Percentiles rank a stretch among this genome's conserved stretches.
Conservation (phyloP, 164 flowering plant genomes). For the Aristolochia californica region DNA sequence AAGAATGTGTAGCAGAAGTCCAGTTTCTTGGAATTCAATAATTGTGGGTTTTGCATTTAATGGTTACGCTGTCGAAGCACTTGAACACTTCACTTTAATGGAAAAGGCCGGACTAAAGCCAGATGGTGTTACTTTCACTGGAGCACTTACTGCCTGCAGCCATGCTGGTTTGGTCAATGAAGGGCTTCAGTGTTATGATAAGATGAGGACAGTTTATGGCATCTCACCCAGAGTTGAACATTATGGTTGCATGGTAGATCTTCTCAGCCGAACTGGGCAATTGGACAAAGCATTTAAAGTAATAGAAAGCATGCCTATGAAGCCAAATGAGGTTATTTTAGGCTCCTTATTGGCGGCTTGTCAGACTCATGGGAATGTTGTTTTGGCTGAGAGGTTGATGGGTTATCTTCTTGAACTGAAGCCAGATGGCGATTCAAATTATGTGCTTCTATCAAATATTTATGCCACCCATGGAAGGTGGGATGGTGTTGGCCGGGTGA, state of each 20-base stretch:
- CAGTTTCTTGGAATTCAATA: slow-evolving; percentile 12
- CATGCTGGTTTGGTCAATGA: slow-evolving; percentile 8
- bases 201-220: slow-evolving; percentile 2
- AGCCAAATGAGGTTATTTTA: slow-evolving; percentile 9
- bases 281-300: slow-evolving; percentile 7
- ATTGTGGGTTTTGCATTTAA: slow-evolving; percentile 8
- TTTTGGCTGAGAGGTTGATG: slow-evolving; percentile 19
- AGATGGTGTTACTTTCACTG: slow-evolving; percentile 7
- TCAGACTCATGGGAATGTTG: slow-evolving; percentile 6
- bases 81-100: slow-evolving; percentile 4
- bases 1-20: slow-evolving; percentile 1
- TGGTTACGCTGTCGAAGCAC: slow-evolving; percentile 7
- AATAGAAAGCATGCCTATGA: slow-evolving; percentile 8
- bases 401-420: slow-evolving; percentile 26
- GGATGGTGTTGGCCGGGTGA: slow-evolving; percentile 27
- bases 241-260: slow-evolving; percentile 11
- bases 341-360: slow-evolving; percentile 12
- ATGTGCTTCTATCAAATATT: slow-evolving; percentile 37
- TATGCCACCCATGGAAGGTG: slow-evolving; percentile 39
- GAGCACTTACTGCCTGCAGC: slow-evolving; percentile 11
- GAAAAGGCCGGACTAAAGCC: slow-evolving; percentile 9
- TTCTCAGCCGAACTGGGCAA: slow-evolving; percentile 10
- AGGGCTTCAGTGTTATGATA: slow-evolving; percentile 7
- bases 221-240: slow-evolving; percentile 8
- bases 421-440: slow-evolving; percentile 32